Evolutionary conservation across 2,329 filamentous ascomycete species (phyloP), one percentile per base, ranked within the genome.

Genomic region (Xylariaceae sp.): DNA sequence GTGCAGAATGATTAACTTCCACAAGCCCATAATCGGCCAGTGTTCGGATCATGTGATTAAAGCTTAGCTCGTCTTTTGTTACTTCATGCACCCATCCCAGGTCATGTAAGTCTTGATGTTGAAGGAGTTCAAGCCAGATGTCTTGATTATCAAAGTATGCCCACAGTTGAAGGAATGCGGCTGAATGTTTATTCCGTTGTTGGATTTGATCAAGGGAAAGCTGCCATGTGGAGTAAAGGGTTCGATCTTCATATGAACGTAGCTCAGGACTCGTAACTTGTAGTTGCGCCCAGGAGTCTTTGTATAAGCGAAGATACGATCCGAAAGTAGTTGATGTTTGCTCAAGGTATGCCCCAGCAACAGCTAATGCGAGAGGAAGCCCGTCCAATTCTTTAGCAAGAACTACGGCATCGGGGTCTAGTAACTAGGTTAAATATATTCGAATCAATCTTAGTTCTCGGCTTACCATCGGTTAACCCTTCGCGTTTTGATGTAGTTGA

Each of bases 401-500:
- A 12, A n/a, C 12, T 17, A 31, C 29, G 12, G 57, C 53, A 45
- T 56, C 43, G 12, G 26, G 43, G 7, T 56, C 53, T 56, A 23
- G 17, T 6, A 11, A 11, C 11, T 11, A 9, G 3, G 16, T 49
- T 39, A 58, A 23, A 11, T 43, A 8, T 28, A 48, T 39, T 1
- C 14, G 31, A 14, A 5, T 7, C 6, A 6, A 26, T 17, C n/a
- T 39, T 37, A 4, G 6, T 11, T 39, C 7, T 8, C 1, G n/a
- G 12, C 46, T 52, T 24, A 28, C 56, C 46, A 23, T 50, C 3
- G 7, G 3, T 12, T 9, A 71, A 26, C 7, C 44, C 48, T 6
- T 62, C n/a, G 12, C 69, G 63, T 12, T 61, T 33, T 8, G 70
- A 75, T 5, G 65, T 68, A 19, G 59, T 65, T n/a, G 56, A 54